Conservation (phyloP, 2,329 filamentous ascomycete species). For the Sarocladiaceae sp. region DNA sequence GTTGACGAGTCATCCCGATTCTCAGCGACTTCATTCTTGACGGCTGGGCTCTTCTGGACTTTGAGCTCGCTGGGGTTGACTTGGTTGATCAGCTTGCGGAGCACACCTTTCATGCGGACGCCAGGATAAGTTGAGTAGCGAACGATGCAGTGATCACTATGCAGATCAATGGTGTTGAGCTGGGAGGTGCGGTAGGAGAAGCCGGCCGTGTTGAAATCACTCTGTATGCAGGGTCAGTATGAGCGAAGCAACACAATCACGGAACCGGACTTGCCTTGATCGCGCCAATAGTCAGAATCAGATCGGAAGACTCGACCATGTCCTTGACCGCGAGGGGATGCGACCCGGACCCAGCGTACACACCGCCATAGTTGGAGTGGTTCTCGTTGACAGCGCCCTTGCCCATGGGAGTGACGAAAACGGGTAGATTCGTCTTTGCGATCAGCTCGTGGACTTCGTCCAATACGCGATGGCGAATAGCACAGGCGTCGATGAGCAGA, state of each 20-base stretch:
- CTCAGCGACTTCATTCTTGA: conserved; percentile 42
- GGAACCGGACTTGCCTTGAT: conserved; percentile 36
- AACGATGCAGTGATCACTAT: conserved; percentile 66
- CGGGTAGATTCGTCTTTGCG: conserved; percentile 66
- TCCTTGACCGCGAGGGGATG: conserved; percentile 55
- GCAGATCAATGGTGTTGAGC: conserved; percentile 74
- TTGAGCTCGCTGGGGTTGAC: conserved; percentile 53
- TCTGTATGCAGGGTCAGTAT: conserved; percentile 31
- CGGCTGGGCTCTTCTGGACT: conserved; percentile 44
- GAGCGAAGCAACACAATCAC: neutral
- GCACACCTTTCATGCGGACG: conserved; percentile 70
- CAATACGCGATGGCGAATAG: conserved; percentile 68
- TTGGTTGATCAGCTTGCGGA: conserved; percentile 61
- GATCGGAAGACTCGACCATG: conserved; percentile 61
- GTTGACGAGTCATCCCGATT: conserved; percentile 30
- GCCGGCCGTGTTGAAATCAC: conserved; percentile 76
- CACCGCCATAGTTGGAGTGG: conserved; percentile 69
- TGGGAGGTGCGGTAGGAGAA: conserved; percentile 76
- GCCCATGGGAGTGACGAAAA: conserved; percentile 86
- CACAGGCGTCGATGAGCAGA: conserved; percentile 77
- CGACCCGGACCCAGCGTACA: conserved; percentile 77
- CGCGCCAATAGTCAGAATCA: conserved; percentile 64
- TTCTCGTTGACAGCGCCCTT: conserved; percentile 78
- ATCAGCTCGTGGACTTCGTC: conserved; percentile 67
- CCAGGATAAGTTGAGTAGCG: conserved; percentile 74